Conservation (phyloP, 2,329 filamentous ascomycete genomes). For the Exophiala aquamarina region DNA sequence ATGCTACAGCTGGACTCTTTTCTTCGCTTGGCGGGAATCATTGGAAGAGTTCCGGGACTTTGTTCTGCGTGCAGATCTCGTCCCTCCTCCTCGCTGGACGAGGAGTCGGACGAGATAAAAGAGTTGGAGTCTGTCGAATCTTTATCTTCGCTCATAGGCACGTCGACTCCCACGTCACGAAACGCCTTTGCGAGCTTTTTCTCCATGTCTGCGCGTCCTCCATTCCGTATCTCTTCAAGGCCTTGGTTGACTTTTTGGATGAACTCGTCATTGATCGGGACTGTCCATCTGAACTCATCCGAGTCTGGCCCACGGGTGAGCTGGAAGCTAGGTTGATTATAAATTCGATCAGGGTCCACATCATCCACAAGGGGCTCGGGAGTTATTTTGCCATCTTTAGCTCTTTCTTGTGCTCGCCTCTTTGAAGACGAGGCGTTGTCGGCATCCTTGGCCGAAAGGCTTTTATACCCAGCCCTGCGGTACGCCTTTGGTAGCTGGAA, state of each 20-base stretch:
- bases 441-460: slow-evolving; percentile 2
- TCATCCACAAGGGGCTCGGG: too few species aligned
- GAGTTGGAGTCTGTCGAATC: not conserved
- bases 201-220: slow-evolving; percentile 1
- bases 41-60: too few species aligned
- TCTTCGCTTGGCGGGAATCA: too few species aligned
- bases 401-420: too few species aligned
- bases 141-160: not conserved
- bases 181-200: not conserved
- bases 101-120: slow-evolving; percentile 2
- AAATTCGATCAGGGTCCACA: slow-evolving; percentile 5
- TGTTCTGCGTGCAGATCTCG: too few species aligned
- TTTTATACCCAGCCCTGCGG: slow-evolving; percentile 2
- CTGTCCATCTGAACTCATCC: slow-evolving; percentile 2
- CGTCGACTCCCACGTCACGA: slow-evolving; percentile 3
- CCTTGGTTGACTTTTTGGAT: slow-evolving; percentile 2
- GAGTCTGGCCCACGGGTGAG: slow-evolving; percentile 2
- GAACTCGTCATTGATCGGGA: slow-evolving; percentile 1
- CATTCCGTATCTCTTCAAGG: slow-evolving; percentile 4
- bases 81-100: too few species aligned
- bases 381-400: too few species aligned
- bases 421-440: slow-evolving; percentile 3
- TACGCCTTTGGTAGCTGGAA: slow-evolving; percentile 3
- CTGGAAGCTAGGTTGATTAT: slow-evolving; percentile 3
- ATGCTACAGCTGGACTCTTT: too few species aligned